A percentile compares a stretch with the other conserved stretches of the same genome.
Conservation (phyloP, 345 rosid species). For the Gossypium turneri region DNA sequence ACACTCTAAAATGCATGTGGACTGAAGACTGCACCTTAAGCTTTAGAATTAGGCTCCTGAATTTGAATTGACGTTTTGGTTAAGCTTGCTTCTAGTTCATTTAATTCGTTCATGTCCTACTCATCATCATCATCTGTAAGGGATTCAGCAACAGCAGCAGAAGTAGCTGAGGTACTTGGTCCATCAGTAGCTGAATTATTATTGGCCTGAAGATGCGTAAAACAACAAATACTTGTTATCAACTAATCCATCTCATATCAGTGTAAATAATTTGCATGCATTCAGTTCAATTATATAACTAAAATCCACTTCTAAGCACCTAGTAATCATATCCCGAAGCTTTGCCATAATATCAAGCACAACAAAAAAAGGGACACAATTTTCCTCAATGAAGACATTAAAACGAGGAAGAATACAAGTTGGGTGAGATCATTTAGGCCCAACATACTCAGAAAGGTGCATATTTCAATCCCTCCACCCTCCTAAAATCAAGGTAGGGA, state of each 20-base stretch:
- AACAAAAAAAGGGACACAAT: neutral
- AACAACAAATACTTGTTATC: neutral
- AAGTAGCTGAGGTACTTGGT: slow-evolving; percentile 9
- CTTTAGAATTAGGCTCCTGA: slow-evolving; percentile 5
- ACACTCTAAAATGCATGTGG: neutral
- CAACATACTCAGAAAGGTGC: neutral
- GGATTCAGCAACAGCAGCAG: slow-evolving; percentile 14
- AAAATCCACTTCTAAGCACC: no score
- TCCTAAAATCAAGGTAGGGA: neutral
- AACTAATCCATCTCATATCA: neutral
- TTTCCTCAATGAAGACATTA: neutral
- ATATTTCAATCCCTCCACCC: neutral
- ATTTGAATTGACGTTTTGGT: slow-evolving; percentile 27
- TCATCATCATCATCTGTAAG: slow-evolving; percentile 13
- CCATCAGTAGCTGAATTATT: slow-evolving; percentile 8
- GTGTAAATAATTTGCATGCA: neutral
- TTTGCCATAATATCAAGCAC: neutral
- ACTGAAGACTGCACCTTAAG: neutral
- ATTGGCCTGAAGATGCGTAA: slow-evolving; percentile 6
- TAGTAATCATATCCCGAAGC: neutral
- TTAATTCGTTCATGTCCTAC: slow-evolving; percentile 25
- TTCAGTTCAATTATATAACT: neutral
- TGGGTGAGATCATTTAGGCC: neutral
- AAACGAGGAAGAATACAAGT: neutral
- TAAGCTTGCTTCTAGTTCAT: slow-evolving; percentile 33